These are phyloP conservation scores for fission yeast (Schizosaccharomyces pombe) DNA, from an alignment of 805 yeast genomes.

Conservation along the genomic window DNA sequence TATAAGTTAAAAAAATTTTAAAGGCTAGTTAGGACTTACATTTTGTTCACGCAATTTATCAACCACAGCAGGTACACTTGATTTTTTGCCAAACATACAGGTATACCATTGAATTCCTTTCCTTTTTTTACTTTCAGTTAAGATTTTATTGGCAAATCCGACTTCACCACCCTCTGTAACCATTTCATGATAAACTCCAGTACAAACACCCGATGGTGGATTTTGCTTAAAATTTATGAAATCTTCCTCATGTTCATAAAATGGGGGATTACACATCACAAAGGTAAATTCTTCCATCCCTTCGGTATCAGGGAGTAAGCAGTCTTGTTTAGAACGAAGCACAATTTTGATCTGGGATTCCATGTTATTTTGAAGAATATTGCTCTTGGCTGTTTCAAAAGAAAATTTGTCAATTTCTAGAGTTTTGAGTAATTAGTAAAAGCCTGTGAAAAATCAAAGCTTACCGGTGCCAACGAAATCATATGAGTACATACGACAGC, in stretches of 20 bases:
- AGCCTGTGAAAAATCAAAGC: conserved; percentile 5
- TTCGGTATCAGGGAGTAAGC: neutral
- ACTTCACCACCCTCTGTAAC: conserved; percentile 26
- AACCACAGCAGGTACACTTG: conserved; percentile 7
- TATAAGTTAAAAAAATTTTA: neutral
- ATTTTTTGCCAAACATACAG: conserved; percentile 18
- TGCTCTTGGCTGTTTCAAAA: conserved; percentile 14
- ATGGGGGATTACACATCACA: conserved; percentile 32
- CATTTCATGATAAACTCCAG: conserved; percentile 20
- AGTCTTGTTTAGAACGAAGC: neutral
- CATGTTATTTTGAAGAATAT: conserved; percentile 15
- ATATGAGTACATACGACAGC: conserved; percentile 8
- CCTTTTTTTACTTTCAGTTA: conserved; percentile 15
- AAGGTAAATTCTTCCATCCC: neutral
- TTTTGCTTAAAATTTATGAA: conserved; percentile 8
- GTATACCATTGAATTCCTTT: conserved; percentile 18
- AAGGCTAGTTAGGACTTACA: neutral
- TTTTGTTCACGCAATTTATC: neutral
- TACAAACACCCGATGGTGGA: conserved; percentile 12
- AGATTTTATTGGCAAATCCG: conserved; percentile 18
- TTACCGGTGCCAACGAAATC: neutral
- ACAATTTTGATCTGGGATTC: conserved; percentile 8
- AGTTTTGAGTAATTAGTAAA: conserved; percentile 17
- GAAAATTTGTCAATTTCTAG: conserved; percentile 22
- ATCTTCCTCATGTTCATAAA: conserved; percentile 20